Base-by-base conservation (phyloP, 768 basidiomycete genomes). In the Tylopilus plumbeoviolaceoides region DNA sequence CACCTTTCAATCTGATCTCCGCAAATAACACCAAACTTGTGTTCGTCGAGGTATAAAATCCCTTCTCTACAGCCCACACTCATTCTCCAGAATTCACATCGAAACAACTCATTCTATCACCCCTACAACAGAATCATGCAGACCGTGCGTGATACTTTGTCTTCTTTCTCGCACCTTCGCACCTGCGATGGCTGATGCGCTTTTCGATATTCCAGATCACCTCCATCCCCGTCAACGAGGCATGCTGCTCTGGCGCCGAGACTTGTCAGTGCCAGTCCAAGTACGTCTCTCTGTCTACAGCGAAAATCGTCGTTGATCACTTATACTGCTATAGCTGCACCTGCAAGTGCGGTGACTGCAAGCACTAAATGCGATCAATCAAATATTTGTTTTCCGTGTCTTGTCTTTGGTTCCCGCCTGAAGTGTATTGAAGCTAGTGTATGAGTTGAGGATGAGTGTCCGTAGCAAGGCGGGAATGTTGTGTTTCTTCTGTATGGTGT, bases 321-420 rank as follows among this genome's bases (percentile, higher is more conserved):
- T 23, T 14, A 2, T n/a, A 4, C 5, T 27, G 12, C 28, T 33
- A 15, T 21, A 63, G 61, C 7, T 63, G 62, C 27, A 18, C 28
- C 39, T 62, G 61, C 57, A 54, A 48, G 21, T 62, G 61, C 18
- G 36, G 52, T 42, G 57, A 52, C 42, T 63, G 61, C 61, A 63
- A 56, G 54, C 54, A 57, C 42, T 63, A 36, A 51, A 44, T 39
- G 7, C 9, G 5, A 10, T 10, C 28, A 35, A 28, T 6, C 18
- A 21, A 20, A 31, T 15, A 2, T 46, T n/a, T n/a, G n/a, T n/a
- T n/a, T n/a, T 36, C 31, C 17, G 15, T n/a, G 42, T 10, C 14
- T 17, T 17, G 6, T 21, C 23, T 25, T 30, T 9, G 14, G 18
- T 20, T n/a, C 42, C 42, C 4, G 42, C 11, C 38, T 18, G 1